Base-by-base conservation (phyloP, 2,329 filamentous ascomycete species). In the Xylaria hypoxylon region DNA sequence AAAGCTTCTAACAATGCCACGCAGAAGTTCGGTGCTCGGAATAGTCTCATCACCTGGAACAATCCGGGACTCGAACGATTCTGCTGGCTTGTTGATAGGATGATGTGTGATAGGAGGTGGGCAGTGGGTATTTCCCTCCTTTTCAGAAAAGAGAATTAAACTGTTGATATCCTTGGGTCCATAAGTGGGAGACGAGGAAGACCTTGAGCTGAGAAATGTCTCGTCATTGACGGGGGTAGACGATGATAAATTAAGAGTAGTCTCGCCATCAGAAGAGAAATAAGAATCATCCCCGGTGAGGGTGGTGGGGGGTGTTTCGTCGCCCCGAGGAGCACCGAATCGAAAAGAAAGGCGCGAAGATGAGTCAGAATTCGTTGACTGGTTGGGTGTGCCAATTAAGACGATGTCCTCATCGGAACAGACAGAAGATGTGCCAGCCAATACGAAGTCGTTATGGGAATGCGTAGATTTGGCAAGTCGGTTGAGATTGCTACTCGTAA, bases 401-500 rank as follows among this genome's bases (percentile, higher is more conserved):
- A 65, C n/a, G n/a, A 63, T 19, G 17, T 65, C 65, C 13, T 63
- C 64, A 26, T 67, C 58, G 8, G 64, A 67, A 52, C 47, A 62
- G 19, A 40, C 35, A 17, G 66, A 68, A 31, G 51, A 28, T 19
- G 59, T 50, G 26, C 26, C 28, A 52, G 24, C 50, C 0, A 33
- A 52, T 24, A 24, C 15, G 15, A 56, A 17, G 22, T 55, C 45
- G n/a, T 13, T 47, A 52, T 44, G 8, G 42, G 48, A 42, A n/a
- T 61, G 47, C 17, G 55, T 50, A 19, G 44, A 53, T 44, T 59
- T 65, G 8, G 38, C 38, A n/a, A 65, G 33, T 17, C 59, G 62
- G 15, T 38, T 53, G 22, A 69, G 68, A 22, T 62, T 69, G 33
- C 48, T 62, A 13, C 64, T 69, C 11, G 68, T 68, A 19, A 69